Evolutionary conservation across 1,284 basidiomycete species (phyloP), one percentile per base, ranked within the genome.

Genomic region (Mrakiaceae sp.): DNA sequence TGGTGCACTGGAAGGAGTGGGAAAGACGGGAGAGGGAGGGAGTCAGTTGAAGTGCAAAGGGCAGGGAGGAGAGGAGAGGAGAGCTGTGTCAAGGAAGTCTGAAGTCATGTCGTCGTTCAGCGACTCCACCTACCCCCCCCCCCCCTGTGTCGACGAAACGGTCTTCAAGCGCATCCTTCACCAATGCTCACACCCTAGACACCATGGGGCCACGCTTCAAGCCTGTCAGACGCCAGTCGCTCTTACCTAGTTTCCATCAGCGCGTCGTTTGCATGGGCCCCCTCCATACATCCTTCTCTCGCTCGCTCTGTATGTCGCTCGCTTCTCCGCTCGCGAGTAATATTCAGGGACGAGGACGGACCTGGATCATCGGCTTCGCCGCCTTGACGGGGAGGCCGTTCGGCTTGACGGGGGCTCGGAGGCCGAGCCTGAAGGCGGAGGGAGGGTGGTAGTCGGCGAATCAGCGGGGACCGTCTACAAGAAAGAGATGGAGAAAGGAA

Each of bases 361-460:
- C 53, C 27, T 27, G 27, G 27, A 27, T 27, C 27, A 27, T 27
- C 27, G 27, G 27, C 27, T 27, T 27, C 27, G n/a, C 12, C 39
- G 39, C 57, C 57, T 58, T 58, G 57, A 58, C 57, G n/a, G 57
- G 57, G 14, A 16, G 47, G 11, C 57, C 57, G 57, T 58, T 58
- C n/a, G 57, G 44, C n/a, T 58, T 14, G 16, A 58, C 57, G 57
- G 57, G n/a, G 49, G 57, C 57, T 58, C 57, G 57, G 42, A 58
- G 57, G 47, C 57, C 57, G n/a, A 58, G 57, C 5, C 51, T 52
- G 51, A 52, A 52, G 14, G 51, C n/a, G 51, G 51, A n/a, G 12
- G 14, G 27, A 27, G 27, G 27, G 27, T 2, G 27, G 27, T 27
- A 27, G 27, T 27, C 27, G 27, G 27, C 27, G 27, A 27, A 27